Conservation (phyloP, 2,329 filamentous ascomycete species). For the Sarocladium strictum region DNA sequence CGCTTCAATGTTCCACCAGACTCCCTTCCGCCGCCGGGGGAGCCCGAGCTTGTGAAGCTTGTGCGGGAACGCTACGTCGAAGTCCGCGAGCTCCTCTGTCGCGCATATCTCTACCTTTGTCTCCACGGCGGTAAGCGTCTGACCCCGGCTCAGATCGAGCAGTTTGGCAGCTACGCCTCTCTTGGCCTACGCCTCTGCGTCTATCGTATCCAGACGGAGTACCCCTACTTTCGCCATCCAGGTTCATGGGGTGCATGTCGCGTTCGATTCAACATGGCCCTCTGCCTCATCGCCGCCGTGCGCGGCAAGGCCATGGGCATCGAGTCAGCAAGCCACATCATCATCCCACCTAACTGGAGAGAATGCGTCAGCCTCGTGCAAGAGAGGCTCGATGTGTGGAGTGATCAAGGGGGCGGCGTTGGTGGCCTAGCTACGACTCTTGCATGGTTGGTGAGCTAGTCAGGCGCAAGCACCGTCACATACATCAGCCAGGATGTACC, state of each 20-base stretch:
- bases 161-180: conserved; percentile 12
- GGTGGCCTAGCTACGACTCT: conserved; percentile 10
- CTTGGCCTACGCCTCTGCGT: conserved; percentile 12
- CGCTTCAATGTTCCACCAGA: conserved; percentile 44
- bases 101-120: conserved; percentile 14
- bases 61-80: conserved; percentile 15
- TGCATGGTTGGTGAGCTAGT: conserved; percentile 11
- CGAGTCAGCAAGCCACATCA: conserved; percentile 10
- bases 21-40: conserved; percentile 10
- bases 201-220: conserved; percentile 14
- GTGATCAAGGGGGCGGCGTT: conserved; percentile 13
- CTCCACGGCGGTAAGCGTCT: conserved; percentile 13
- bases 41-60: conserved; percentile 15
- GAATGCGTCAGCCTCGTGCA: conserved; percentile 13
- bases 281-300: conserved; percentile 13
- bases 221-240: conserved; percentile 13
- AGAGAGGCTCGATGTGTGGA: conserved; percentile 13
- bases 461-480: background rate
- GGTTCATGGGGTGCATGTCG: conserved; percentile 15
- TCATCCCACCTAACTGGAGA: conserved; percentile 12
- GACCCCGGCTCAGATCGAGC: conserved; percentile 11
- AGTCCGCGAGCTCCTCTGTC: conserved; percentile 14
- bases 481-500: background rate
- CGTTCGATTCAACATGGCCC: conserved; percentile 14
- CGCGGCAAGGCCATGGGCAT: conserved; percentile 12